Base-by-base conservation (phyloP, 768 basidiomycete species). In the Boletus reticulatus region DNA sequence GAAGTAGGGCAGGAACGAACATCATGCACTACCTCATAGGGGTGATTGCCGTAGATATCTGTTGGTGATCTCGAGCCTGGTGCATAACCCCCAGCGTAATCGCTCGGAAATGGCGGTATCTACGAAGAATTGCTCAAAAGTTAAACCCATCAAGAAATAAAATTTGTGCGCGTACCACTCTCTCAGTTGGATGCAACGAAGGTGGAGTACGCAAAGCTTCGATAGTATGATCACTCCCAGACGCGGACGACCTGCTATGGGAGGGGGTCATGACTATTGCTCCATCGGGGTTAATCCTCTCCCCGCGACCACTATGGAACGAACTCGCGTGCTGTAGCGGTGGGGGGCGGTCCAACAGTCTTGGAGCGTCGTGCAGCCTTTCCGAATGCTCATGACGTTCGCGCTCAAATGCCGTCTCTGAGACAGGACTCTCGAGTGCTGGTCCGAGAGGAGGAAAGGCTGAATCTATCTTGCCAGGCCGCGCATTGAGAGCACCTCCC, bases 401-500 rank as follows among this genome's bases (percentile, higher is more conserved):
- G 29, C 59, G 71, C 50, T 70, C 67, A 13, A 66, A 66, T 11
- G 58, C 43, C 8, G 61, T 43, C 31, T 70, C 67, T 2, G 59
- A 60, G 36, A 65, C 19, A 45, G 50, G 48, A 49, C 62, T 55
- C n/a, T 56, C 67, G 32, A 64, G 37, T 0, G 48, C 56, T 37
- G 20, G 39, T 46, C 57, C 71, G 24, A 71, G 59, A 42, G 71
- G 52, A 9, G 63, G 69, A 1, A 72, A 45, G 41, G 10, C 38
- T 13, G 55, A 36, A 44, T 63, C 58, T 16, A 68, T 16, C 56
- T 62, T 70, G 43, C 53, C 62, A 13, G 70, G 72, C 4, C 70
- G 66, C 8, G 70, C 70, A 42, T 73, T 71, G 34, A 71, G 70
- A 39, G 52, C 62, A 16, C 70, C 70, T 31, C 70, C 66, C 72